These are phyloP conservation scores for Boletus sp. DNA, from an alignment of 768 basidiomycete genomes.

Conservation along the genomic window DNA sequence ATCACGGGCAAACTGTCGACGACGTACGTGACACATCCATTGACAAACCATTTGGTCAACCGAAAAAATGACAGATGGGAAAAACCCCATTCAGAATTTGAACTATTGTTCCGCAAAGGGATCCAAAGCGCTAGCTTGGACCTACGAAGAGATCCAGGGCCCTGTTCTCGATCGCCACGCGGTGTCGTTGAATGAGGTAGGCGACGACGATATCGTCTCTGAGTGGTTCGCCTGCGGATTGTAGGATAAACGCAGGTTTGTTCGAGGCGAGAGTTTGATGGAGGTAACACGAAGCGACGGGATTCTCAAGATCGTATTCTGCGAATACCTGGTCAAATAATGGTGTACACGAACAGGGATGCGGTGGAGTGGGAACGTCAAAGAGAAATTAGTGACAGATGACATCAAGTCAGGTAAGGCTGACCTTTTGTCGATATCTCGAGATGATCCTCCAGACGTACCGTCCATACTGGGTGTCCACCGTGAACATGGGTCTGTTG, in stretches of 20 bases:
- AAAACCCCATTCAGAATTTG: background rate
- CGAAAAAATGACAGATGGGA: background rate
- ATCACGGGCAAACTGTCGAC: background rate
- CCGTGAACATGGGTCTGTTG: constrained; percentile 17
- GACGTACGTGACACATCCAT: background rate
- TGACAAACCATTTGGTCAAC: background rate
- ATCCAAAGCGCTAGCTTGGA: constrained; percentile 4
- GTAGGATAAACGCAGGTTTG: constrained; percentile 23
- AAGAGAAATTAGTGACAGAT: background rate
- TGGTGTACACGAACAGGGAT: background rate
- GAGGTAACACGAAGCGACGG: constrained; percentile 24
- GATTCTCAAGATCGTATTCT: constrained; percentile 21
- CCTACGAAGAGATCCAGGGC: constrained; percentile 29
- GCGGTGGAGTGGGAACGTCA: background rate
- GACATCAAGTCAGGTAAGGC: background rate
- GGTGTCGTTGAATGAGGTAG: constrained; percentile 29
- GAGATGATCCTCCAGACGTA: constrained; percentile 30
- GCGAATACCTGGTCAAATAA: constrained; percentile 20
- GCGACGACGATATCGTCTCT: constrained; percentile 31
- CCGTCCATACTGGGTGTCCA: constrained; percentile 23
- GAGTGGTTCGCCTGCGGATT: constrained; percentile 24
- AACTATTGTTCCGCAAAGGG: background rate
- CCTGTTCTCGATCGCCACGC: constrained; percentile 22
- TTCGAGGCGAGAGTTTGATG: background rate
- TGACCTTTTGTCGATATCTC: constrained; percentile 23